These are phyloP conservation scores for Rosa rugosa DNA, from an alignment of 306 rosid species.

Conservation along the genomic window DNA sequence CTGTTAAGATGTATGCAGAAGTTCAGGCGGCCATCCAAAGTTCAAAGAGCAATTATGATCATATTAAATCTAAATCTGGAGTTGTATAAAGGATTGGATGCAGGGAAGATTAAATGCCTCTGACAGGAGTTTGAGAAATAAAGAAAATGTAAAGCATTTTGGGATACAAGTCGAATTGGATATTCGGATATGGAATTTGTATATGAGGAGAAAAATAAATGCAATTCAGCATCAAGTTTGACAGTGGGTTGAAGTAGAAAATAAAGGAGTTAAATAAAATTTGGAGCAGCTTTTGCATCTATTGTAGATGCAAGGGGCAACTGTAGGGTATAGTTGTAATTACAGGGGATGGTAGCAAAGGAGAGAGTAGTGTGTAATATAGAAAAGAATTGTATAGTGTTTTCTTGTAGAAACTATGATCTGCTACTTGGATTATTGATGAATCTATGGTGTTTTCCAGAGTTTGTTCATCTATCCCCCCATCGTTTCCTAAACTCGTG, in stretches of 20 bases:
- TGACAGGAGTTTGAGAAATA: constrained; percentile 10
- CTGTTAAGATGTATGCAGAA: constrained; percentile 55
- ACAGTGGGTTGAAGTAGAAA: constrained; percentile 26
- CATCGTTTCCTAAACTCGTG: not conserved
- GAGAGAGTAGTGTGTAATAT: constrained; percentile 21
- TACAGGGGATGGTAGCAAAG: constrained; percentile 22
- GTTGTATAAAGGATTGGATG: constrained; percentile 18
- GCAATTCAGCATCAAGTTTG: constrained; percentile 11
- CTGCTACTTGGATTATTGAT: not conserved
- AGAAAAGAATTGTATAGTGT: constrained; percentile 36
- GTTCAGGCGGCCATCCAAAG: constrained; percentile 42
- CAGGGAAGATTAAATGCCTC: constrained; percentile 6
- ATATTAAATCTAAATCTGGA: constrained; percentile 36
- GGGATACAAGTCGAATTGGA: constrained; percentile 28
- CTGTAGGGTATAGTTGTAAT: constrained; percentile 33
- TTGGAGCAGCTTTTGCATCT: constrained; percentile 11
- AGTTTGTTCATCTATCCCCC: not conserved
- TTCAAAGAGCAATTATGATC: constrained; percentile 33
- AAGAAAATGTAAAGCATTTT: constrained; percentile 17
- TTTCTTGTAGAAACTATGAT: constrained; percentile 16
- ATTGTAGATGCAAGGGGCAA: constrained; percentile 13
- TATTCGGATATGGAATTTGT: constrained; percentile 35
- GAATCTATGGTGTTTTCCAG: not conserved
- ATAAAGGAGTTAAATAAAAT: constrained; percentile 26
- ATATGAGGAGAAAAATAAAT: constrained; percentile 35